phyloP scores from a whole-genome alignment of 305 asterid species.

The Fraxinus angustifolia region DNA sequence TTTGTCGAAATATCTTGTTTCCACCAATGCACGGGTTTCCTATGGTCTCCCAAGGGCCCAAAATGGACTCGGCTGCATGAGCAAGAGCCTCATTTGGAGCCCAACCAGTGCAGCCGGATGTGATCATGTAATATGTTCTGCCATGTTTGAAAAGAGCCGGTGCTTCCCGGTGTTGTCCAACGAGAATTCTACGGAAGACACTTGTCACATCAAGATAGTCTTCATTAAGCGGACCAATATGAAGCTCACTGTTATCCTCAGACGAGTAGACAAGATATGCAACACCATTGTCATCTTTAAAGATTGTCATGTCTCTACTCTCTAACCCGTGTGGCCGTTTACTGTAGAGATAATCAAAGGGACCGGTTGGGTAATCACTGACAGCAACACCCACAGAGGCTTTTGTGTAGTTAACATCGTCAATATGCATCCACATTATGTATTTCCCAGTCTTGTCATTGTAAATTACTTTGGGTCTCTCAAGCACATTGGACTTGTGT shows the following conservation, averaged over 20 bases:
- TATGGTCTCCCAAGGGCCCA: conserved; percentile 95
- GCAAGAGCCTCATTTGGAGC: conserved; percentile 93
- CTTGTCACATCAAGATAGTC: conserved; percentile 62
- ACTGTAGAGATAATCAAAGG: conserved; percentile 71
- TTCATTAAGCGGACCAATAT: conserved; percentile 62
- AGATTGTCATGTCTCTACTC: conserved; percentile 94
- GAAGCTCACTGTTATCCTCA: conserved; percentile 84
- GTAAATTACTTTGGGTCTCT: conserved; percentile 94
- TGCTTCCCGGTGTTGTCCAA: conserved; percentile 93
- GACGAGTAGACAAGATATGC: conserved; percentile 96
- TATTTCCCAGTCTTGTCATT: conserved; percentile 63
- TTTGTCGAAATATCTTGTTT: conserved; percentile 46
- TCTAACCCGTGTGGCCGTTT: conserved; percentile 89
- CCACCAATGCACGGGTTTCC: conserved; percentile 95
- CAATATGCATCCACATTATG: conserved; percentile 99
- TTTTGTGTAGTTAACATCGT: conserved; percentile 86
- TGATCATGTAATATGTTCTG: conserved; percentile 86
- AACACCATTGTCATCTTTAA: conserved; percentile 73
- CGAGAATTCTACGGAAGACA: conserved; percentile 54
- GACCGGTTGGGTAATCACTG: conserved; percentile 72
- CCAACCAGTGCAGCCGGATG: conserved; percentile 98
- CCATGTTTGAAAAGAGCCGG: conserved; percentile 84
- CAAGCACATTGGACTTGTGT: conserved; percentile 75
- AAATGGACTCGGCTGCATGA: conserved; percentile 82
- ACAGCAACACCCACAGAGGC: conserved; percentile 81